phyloP scores from a whole-genome alignment of 139 green algal genomes.

The Spirogloea muscicola region DNA sequence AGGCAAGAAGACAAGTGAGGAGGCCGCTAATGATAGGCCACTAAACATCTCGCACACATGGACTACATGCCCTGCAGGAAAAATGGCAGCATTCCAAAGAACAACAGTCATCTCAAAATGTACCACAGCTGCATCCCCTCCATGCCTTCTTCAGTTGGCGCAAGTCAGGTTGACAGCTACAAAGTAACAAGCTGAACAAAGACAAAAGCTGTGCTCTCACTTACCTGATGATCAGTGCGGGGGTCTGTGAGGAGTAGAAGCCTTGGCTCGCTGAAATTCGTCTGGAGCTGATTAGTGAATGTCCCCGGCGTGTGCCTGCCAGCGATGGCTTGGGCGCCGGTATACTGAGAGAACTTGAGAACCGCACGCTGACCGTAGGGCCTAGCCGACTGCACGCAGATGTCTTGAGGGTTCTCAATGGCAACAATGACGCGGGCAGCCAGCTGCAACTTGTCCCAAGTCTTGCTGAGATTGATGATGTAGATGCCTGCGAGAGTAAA shows the following conservation, averaged over 20 bases:
- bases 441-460: constrained; percentile 98
- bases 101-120: no score
- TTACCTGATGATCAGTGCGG: constrained; percentile 62
- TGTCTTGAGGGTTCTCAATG: constrained; percentile 90
- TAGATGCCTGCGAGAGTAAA: constrained; percentile 76
- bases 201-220: no score
- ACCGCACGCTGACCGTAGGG: constrained; percentile 85
- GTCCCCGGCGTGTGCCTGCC: constrained; percentile 98
- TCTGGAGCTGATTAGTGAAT: constrained; percentile 99
- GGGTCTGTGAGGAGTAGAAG: constrained; percentile 95
- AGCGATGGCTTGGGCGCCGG: constrained; percentile 82
- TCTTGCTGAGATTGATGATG: constrained; percentile 98
- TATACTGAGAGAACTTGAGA: constrained; percentile 99
- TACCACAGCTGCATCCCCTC: no score
- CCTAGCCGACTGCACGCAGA: constrained; percentile 56
- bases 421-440: constrained; percentile 96
- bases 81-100: no score
- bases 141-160: no score
- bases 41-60: no score
- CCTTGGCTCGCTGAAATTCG: constrained; percentile 94
- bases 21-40: no score
- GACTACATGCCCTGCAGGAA: no score
- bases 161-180: no score
- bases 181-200: no score
- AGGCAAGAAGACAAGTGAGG: no score